Percentiles rank a stretch among this genome's conserved stretches.
phyloP scores from a whole-genome alignment of 768 basidiomycete species.

The Daedalea quercina region DNA sequence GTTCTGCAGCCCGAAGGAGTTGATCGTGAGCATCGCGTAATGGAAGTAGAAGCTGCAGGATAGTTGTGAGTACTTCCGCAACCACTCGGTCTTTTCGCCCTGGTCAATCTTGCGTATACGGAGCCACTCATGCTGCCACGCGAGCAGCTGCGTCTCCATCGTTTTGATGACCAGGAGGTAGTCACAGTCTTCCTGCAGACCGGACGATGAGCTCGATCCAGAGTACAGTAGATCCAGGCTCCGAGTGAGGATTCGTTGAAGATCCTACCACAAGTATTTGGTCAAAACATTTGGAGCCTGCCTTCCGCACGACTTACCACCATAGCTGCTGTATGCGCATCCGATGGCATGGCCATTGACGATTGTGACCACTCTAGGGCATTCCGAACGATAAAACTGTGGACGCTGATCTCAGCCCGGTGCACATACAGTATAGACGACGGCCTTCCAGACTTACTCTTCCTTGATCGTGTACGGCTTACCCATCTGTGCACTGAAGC shows the following conservation, averaged over 20 bases:
- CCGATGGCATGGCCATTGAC: constrained; percentile 54
- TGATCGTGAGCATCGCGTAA: constrained; percentile 82
- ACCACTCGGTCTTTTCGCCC: constrained; percentile 7
- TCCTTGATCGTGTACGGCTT: constrained; percentile 91
- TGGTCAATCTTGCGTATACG: constrained; percentile 10
- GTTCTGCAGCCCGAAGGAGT: constrained; percentile 95
- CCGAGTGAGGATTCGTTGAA: constrained; percentile 85
- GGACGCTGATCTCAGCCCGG: no score
- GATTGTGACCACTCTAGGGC: constrained; percentile 68
- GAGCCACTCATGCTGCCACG: constrained; percentile 54
- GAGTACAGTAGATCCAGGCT: constrained; percentile 90
- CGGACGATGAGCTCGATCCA: constrained; percentile 70
- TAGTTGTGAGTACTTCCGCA: constrained; percentile 38
- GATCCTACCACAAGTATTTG: constrained; percentile 41
- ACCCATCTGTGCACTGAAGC: constrained; percentile 92
- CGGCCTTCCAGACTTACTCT: constrained; percentile 53
- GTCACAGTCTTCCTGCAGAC: constrained; percentile 78
- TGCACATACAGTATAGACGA: neutral
- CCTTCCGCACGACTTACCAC: constrained; percentile 42
- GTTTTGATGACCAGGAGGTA: constrained; percentile 80
- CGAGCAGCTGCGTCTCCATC: constrained; percentile 70
- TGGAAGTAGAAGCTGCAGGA: constrained; percentile 74
- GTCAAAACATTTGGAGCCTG: neutral
- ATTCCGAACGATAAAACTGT: constrained; percentile 83
- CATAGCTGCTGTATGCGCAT: constrained; percentile 69